Evolutionary conservation across 2,329 filamentous ascomycete genomes (phyloP).

Genomic region (Monilinia polystroma): DNA sequence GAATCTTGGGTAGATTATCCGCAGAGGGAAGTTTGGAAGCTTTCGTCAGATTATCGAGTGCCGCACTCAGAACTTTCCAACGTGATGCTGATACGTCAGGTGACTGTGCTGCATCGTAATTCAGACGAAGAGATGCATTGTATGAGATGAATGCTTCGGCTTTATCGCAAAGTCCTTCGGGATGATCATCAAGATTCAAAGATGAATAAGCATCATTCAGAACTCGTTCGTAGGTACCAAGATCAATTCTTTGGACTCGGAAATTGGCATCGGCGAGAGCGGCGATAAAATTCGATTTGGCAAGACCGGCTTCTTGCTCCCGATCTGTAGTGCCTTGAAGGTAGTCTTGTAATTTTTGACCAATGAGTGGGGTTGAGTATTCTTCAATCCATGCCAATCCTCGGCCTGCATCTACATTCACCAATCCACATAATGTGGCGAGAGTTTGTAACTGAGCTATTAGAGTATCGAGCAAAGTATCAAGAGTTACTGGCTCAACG

Average conservation of each 20-base stretch:
- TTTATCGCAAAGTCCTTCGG: constrained; percentile 52
- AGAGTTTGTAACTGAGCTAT: constrained; percentile 60
- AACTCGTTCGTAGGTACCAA: constrained; percentile 52
- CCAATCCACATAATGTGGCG: constrained; percentile 38
- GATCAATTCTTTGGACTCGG: constrained; percentile 49
- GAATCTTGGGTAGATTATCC: constrained; percentile 52
- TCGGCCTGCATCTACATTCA: constrained; percentile 43
- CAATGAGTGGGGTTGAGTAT: constrained; percentile 52
- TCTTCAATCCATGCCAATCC: constrained; percentile 58
- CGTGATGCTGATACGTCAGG: constrained; percentile 37
- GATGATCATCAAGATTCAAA: constrained; percentile 24
- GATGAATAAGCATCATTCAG: constrained; percentile 25
- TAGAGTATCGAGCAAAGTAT: constrained; percentile 65
- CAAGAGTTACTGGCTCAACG: constrained; percentile 63
- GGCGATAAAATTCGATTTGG: constrained; percentile 54
- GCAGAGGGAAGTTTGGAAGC: constrained; percentile 52
- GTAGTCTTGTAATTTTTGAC: constrained; percentile 54
- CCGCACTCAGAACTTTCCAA: constrained; percentile 54
- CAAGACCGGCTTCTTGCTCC: constrained; percentile 53
- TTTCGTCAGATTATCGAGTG: constrained; percentile 49
- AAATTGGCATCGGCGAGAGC: constrained; percentile 58
- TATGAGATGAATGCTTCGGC: constrained; percentile 57
- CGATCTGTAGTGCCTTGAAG: constrained; percentile 44
- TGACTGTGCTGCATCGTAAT: constrained; percentile 40
- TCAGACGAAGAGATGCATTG: constrained; percentile 42